Evolutionary conservation across 495 filamentous ascomycete species (phyloP), one percentile per base, ranked within the genome.

Genomic region (Xylaria longipes): DNA sequence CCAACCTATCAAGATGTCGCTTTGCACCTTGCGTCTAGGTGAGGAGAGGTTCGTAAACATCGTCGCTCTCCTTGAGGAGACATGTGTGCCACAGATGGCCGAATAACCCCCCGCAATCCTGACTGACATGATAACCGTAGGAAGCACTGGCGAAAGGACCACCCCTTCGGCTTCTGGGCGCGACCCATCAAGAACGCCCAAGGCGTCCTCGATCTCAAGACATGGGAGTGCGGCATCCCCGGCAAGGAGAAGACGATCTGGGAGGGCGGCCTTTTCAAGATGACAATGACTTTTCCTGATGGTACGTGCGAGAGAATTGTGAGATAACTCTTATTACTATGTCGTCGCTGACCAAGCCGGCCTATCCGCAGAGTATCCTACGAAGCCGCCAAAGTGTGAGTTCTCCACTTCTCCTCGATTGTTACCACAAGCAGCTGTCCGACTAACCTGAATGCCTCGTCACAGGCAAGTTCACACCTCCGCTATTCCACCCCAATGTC

Each of bases 401-500:
- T 85, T 41, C 22, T 62, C 31, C 27, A 33, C 20, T 27, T 31
- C 43, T 48, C 27, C 61, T 20, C 35, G 48, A 66, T 33, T 52
- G 17, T 35, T 45, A 5, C 15, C 20, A n/a, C 54, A 45, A 71
- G 46, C 62, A 35, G 66, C 76, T 71, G 71, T 72, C 27, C 60
- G 66, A 71, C 69, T 78, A 71, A 80, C 76, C 52, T 68, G 60
- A 68, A 72, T 68, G 46, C 52, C 71, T 73, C 68, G 9, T 64
- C 73, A 54, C 74, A 98, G 95, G 95, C 90, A 97, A 97, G 89
- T 99, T 99, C 76, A 87, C 90, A 1, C 96, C 96, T 8, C 94
- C 96, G 3, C 91, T 99, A 17, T 99, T 98, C 86, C 96, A 99
- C 79, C 96, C 96, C 0, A 99, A 99, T 78, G 97, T 99, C 76